Percentiles rank a stretch among this genome's conserved stretches.
These are phyloP conservation scores for Syncephalis plumigaleata DNA, from an alignment of 371 early-diverging fungal genomes.

Conservation along the genomic window DNA sequence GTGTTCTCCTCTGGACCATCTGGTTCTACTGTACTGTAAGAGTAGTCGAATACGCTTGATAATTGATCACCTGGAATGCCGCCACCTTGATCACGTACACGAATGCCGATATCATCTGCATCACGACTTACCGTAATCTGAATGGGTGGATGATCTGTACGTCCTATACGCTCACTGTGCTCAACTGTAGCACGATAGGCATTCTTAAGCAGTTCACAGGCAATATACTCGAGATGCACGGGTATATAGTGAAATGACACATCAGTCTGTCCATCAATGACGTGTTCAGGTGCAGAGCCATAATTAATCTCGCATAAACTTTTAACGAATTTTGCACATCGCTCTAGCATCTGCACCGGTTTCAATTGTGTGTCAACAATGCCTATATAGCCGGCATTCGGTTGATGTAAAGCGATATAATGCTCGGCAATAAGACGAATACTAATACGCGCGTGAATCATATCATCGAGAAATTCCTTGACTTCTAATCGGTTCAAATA, in stretches of 20 bases:
- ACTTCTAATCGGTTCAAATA: conserved; percentile 66
- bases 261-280: conserved; percentile 59
- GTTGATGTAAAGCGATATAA: conserved; percentile 60
- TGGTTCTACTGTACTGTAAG: conserved; percentile 74
- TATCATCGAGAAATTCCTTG: conserved; percentile 63
- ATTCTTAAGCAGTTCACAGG: conserved; percentile 86
- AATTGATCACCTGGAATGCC: conserved; percentile 68
- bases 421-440: conserved; percentile 89
- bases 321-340: conserved; percentile 54
- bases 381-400: conserved; percentile 42
- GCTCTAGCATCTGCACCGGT: conserved; percentile 44
- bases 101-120: conserved; percentile 59
- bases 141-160: conserved; percentile 43
- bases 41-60: conserved; percentile 77
- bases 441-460: conserved; percentile 90
- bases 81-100: conserved; percentile 88
- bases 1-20: conserved; percentile 24
- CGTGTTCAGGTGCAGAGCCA: conserved; percentile 57
- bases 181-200: conserved; percentile 84
- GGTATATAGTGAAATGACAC: conserved; percentile 77
- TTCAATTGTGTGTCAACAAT: conserved; percentile 64
- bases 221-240: conserved; percentile 89
- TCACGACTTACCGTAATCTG: conserved; percentile 72
- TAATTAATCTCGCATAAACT: conserved; percentile 87
- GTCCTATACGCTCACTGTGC: conserved; percentile 26